Evolutionary conservation across 2,329 filamentous ascomycete genomes (phyloP).

Genomic region (Falciphora oryzae): DNA sequence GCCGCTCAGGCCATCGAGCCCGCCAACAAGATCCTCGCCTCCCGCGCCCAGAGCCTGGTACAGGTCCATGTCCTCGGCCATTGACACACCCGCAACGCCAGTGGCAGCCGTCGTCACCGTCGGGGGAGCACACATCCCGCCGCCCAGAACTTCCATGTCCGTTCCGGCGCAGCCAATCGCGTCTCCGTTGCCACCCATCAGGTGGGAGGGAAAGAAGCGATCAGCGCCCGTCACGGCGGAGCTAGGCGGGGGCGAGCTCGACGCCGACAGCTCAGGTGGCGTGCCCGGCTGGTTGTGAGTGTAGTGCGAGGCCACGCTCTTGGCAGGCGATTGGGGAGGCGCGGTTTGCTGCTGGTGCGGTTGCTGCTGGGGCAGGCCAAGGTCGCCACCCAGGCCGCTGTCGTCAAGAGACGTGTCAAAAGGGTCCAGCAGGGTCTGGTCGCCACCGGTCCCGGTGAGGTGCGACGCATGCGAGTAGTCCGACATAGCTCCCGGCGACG

Average conservation of each 20-base stretch:
- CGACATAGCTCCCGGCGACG: constrained; percentile 41
- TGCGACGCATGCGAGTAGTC: constrained; percentile 43
- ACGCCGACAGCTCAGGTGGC: constrained; percentile 55
- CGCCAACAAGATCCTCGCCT: constrained; percentile 35
- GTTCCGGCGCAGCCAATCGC: constrained; percentile 8
- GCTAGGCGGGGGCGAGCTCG: constrained; percentile 44
- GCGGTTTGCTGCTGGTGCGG: background rate
- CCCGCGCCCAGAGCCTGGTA: constrained; percentile 38
- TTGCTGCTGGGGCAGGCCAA: background rate
- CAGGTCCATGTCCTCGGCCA: constrained; percentile 36
- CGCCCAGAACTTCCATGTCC: background rate
- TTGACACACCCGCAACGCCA: constrained; percentile 17
- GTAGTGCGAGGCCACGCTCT: constrained; percentile 45
- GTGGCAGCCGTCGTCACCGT: constrained; percentile 16
- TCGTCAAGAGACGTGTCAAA: background rate
- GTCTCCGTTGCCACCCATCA: constrained; percentile 26
- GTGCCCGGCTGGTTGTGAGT: constrained; percentile 34
- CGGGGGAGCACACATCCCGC: constrained; percentile 25
- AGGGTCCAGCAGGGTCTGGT: constrained; percentile 3
- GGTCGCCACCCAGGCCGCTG: background rate
- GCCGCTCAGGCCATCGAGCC: constrained; percentile 19
- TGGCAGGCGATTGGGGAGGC: constrained; percentile 36
- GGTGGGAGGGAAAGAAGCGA: constrained; percentile 37
- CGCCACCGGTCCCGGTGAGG: constrained; percentile 31
- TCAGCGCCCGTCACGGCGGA: constrained; percentile 12